Base-by-base conservation (phyloP, 192 early-diverging fungal species). In the Linnemannia hyalina region DNA sequence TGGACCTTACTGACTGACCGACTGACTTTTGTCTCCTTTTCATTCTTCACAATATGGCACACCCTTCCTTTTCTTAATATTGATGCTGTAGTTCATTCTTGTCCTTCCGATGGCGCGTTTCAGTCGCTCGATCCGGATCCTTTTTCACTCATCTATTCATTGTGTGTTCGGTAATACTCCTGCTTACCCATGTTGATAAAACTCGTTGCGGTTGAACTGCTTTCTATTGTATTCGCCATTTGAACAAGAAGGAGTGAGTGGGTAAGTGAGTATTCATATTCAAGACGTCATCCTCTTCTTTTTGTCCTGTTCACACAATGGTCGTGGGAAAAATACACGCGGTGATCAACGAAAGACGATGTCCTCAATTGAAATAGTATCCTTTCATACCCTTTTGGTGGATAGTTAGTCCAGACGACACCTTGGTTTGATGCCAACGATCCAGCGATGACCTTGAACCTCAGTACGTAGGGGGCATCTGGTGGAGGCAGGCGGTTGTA, bases 371-470 rank as follows among this genome's bases (percentile, higher is more conserved):
- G 40, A 7, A 11, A 10, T 26, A 32, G 5, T 74, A 38, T 38
- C 38, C 4, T 38, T 1, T 4, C 38, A 38, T 91, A 95, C 90
- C 94, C 96, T 69, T 93, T 82, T 32, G 93, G 82, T 5, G 96
- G 97, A 91, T 97, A 97, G 88, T 99, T 99, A 55, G 96, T 97
- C 80, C 93, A 90, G 44, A 99, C 87, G n/a, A 92, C 84, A 7
- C 96, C 91, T 40, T 92, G 89, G 68, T 92, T 91, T 26, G 95
- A 93, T n/a, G 96, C 94, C 29, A 93, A 82, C 9, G 95, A 92
- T 41, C 97, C 97, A 44, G 95, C 91, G 63, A 93, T 93, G 26
- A 98, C 84, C 68, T 95, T 92, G 89, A 98, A 96, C 4, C 97
- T 93, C 73, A 98, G 87, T 46, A 91, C 89, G 71, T 95, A 96